Evolutionary conservation across 2,329 filamentous ascomycete genomes (phyloP), one percentile per base, ranked within the genome.

Genomic region (Dothiorella sarmentorum): DNA sequence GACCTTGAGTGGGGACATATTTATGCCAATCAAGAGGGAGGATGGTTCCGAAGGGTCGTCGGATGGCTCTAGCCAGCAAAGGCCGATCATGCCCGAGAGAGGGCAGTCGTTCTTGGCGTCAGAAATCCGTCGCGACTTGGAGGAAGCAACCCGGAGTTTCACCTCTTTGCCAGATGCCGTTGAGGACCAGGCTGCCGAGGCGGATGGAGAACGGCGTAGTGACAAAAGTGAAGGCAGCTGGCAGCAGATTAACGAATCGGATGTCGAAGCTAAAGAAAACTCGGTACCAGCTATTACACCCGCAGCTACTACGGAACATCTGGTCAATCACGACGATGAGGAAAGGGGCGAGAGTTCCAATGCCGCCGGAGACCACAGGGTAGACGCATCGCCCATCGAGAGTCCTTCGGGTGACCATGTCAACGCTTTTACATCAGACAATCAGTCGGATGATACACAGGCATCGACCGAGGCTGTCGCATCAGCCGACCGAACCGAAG

Each of bases 41-140:
- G 55, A 58, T 3, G 43, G 40, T 1, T 18, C 17, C 6, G 42
- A 18, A 18, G 26, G 9, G 4, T 26, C 24, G 15, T 37, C 20
- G 7, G 55, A 58, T 10, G 43, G 31, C 9, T 47, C 55, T 2
- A 49, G 24, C 15, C 43, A 49, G 4, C 66, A 67, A 20, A 65
- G 78, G 65, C 79, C 79, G 11, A 70, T 68, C n/a, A 76, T 81
- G 74, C 78, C 78, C 24, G 65, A 70, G 15, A 70, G 78, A 60
- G 75, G 77, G 53, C 71, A 69, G 15, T 75, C 76, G 3, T 80
- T 73, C 31, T 69, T 76, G 60, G 79, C 78, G 3, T 75, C 76
- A 3, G 74, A 76, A 51, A 78, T 82, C 40, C 76, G 74, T 52
- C 73, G 78, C 9, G 68, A 70, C 22, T 64, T 81, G 7, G 79